Conservation (phyloP, 2,329 filamentous ascomycete genomes). For the Clonostachys chloroleuca region DNA sequence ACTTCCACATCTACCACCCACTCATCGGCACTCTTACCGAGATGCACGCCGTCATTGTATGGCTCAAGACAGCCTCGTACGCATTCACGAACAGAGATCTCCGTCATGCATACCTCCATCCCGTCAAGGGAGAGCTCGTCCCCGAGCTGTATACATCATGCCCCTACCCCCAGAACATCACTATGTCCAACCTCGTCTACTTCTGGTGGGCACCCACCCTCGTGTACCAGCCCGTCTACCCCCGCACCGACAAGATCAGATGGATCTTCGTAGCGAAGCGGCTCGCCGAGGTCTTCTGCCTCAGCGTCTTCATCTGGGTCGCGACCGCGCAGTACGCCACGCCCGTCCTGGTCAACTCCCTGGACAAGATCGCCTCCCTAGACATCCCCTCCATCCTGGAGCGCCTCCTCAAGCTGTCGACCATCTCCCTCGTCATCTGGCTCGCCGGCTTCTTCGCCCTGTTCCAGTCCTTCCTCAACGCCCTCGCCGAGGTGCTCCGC, state of each 20-base stretch:
- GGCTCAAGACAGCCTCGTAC: conserved; percentile 94
- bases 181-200: conserved; percentile 80
- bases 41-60: conserved; percentile 89
- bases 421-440: conserved; percentile 95
- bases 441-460: conserved; percentile 95
- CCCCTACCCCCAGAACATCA: conserved; percentile 89
- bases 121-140: conserved; percentile 61
- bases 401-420: conserved; percentile 89
- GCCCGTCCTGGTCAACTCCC: conserved; percentile 82
- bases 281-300: conserved; percentile 68
- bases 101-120: conserved; percentile 83
- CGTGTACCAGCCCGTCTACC: conserved; percentile 95
- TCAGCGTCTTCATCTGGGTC: conserved; percentile 92
- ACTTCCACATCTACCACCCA: conserved; percentile 87
- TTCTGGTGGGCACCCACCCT: conserved; percentile 98
- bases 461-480: conserved; percentile 91
- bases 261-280: conserved; percentile 88
- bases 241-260: conserved; percentile 73
- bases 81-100: conserved; percentile 95
- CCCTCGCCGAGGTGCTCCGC: conserved; percentile 79
- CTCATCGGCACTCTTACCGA: conserved; percentile 89
- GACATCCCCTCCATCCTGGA: conserved; percentile 81
- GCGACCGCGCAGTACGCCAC: conserved; percentile 91
- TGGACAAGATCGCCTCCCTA: conserved; percentile 79
- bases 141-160: conserved; percentile 79